A percentile compares a stretch with the other conserved stretches of the same genome.
phyloP scores from a whole-genome alignment of 2,329 filamentous ascomycete species.

The Ceratocystis huliohia region DNA sequence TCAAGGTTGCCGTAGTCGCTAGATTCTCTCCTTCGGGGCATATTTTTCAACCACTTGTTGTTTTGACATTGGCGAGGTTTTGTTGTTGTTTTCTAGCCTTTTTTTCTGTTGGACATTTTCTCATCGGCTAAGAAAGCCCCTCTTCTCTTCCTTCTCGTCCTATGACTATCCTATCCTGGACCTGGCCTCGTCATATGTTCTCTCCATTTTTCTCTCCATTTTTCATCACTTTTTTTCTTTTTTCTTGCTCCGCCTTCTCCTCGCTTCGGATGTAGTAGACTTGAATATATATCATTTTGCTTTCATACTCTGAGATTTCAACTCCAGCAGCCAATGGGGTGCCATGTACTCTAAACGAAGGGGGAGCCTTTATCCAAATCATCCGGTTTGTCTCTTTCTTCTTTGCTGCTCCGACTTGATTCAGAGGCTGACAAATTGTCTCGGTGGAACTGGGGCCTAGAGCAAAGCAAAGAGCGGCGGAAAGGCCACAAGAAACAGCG shows the following conservation, averaged over 20 bases:
- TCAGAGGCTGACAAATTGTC: neutral
- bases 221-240: neutral
- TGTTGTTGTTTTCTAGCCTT: neutral
- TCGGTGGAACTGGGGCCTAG: neutral
- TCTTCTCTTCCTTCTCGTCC: neutral
- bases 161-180: too few relatives aligned
- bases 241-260: neutral
- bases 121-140: too few relatives aligned
- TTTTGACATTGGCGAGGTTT: slow-evolving; percentile 4
- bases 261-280: neutral
- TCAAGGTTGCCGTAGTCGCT: slow-evolving; percentile 6
- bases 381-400: neutral
- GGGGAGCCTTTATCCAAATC: neutral
- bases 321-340: too few relatives aligned
- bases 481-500: too few relatives aligned
- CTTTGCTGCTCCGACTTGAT: neutral
- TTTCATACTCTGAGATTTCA: too few relatives aligned
- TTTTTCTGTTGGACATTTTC: neutral
- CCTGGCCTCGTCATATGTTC: too few relatives aligned
- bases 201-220: neutral
- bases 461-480: too few relatives aligned
- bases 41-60: neutral
- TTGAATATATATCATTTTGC: neutral
- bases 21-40: slow-evolving; percentile 5
- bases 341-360: neutral